These are phyloP conservation scores for Lupinus albus DNA, from an alignment of 306 rosid species.

Conservation along the genomic window DNA sequence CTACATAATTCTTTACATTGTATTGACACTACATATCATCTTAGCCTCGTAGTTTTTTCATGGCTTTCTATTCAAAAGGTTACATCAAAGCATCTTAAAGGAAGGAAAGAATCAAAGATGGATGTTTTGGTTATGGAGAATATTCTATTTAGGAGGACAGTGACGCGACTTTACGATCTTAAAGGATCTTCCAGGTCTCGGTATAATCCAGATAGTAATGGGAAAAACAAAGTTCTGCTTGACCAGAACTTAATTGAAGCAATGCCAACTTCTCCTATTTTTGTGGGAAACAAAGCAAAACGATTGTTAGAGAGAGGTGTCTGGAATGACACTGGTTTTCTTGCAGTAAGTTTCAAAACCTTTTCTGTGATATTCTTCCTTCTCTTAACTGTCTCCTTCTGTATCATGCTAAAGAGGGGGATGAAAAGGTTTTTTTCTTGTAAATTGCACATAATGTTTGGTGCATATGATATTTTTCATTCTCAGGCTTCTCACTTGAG, in stretches of 20 bases:
- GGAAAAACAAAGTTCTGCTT: slow-evolving; percentile 83
- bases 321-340: slow-evolving; percentile 96
- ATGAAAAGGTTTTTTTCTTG: neutral
- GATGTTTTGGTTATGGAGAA: slow-evolving; percentile 98
- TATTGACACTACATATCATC: slow-evolving; percentile 13
- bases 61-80: slow-evolving; percentile 65
- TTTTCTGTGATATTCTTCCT: neutral
- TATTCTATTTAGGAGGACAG: slow-evolving; percentile 76
- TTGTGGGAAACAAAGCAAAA: slow-evolving; percentile 91
- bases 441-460: slow-evolving; percentile 1
- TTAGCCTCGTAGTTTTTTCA: slow-evolving; percentile 20
- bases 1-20: slow-evolving; percentile 20
- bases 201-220: slow-evolving; percentile 77
- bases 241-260: slow-evolving; percentile 97
- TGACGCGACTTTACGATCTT: slow-evolving; percentile 84
- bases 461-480: too few species aligned
- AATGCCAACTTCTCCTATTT: slow-evolving; percentile 98
- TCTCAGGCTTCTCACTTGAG: too few species aligned
- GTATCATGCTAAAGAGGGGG: neutral
- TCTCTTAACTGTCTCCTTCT: neutral
- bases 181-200: slow-evolving; percentile 93
- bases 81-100: slow-evolving; percentile 77
- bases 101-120: slow-evolving; percentile 79
- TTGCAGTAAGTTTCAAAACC: slow-evolving; percentile 71
- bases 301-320: slow-evolving; percentile 89